phyloP scores from a whole-genome alignment of 352 stramenopile genomes.

The Pythium dissimile region DNA sequence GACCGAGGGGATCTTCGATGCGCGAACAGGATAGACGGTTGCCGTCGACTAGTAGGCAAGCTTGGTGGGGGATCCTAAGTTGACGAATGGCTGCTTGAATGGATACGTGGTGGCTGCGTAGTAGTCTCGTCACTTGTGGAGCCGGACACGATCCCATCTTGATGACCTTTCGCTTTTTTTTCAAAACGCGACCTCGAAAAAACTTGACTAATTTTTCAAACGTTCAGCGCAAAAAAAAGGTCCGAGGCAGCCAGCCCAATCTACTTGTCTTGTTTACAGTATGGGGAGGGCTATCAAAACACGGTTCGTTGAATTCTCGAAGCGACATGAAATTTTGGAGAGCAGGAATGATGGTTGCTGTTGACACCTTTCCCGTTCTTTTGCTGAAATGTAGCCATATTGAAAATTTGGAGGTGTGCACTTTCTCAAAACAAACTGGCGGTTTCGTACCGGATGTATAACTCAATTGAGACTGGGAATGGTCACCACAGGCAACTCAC shows the following conservation, averaged over 20 bases:
- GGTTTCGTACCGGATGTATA: too few species aligned
- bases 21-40: too few species aligned
- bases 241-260: too few species aligned
- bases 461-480: too few species aligned
- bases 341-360: background rate
- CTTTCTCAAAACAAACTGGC: too few species aligned
- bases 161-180: too few species aligned
- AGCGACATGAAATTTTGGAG: background rate
- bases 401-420: background rate
- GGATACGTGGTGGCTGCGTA: background rate
- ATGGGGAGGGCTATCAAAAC: background rate
- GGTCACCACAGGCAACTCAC: too few species aligned
- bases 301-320: background rate
- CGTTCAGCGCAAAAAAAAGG: too few species aligned
- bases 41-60: too few species aligned
- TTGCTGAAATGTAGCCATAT: background rate
- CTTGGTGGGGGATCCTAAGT: background rate
- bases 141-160: too few species aligned
- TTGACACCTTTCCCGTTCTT: background rate
- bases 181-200: too few species aligned
- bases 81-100: background rate
- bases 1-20: background rate
- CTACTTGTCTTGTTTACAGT: background rate
- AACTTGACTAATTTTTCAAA: too few species aligned
- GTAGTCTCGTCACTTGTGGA: slow-evolving; percentile 7